Percentiles rank a stretch among this genome's conserved stretches.
Evolutionary conservation across 1,284 basidiomycete species (phyloP).

Genomic region (Marasmius tenuissimus): DNA sequence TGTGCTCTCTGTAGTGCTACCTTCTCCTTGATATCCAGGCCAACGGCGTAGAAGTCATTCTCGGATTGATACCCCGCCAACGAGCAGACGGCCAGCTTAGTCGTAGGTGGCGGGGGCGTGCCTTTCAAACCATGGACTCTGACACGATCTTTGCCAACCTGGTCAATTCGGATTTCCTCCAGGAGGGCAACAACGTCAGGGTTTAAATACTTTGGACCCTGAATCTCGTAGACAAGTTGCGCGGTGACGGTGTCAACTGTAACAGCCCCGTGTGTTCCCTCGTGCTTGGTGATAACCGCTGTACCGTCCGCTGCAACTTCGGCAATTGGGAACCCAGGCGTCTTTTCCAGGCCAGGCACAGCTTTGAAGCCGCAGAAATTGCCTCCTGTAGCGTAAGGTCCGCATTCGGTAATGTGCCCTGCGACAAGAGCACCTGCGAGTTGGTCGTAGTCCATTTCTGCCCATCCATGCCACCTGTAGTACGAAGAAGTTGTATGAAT

Average conservation of each 20-base stretch:
- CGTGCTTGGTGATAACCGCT: slow-evolving; percentile 19
- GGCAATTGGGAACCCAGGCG: slow-evolving; percentile 20
- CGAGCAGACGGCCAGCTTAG: slow-evolving; percentile 21
- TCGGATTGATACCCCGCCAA: slow-evolving; percentile 22
- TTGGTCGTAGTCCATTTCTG: slow-evolving; percentile 18
- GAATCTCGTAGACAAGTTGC: slow-evolving; percentile 24
- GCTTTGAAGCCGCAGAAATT: slow-evolving; percentile 21
- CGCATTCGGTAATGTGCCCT: slow-evolving; percentile 24
- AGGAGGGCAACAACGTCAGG: slow-evolving; percentile 18
- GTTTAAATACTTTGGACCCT: slow-evolving; percentile 23
- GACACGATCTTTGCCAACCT: slow-evolving; percentile 18
- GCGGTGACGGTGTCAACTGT: slow-evolving; percentile 20
- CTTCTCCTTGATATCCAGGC: slow-evolving; percentile 19
- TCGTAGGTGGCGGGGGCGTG: slow-evolving; percentile 20
- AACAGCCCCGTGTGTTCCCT: slow-evolving; percentile 17
- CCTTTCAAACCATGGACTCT: slow-evolving; percentile 15
- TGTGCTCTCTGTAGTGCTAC: slow-evolving; percentile 15
- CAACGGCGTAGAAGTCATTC: slow-evolving; percentile 17
- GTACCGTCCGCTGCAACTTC: slow-evolving; percentile 19
- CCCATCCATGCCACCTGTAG: slow-evolving; percentile 22
- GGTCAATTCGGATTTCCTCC: slow-evolving; percentile 7
- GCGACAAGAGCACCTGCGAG: slow-evolving; percentile 21
- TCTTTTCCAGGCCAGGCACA: slow-evolving; percentile 16
- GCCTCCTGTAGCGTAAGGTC: slow-evolving; percentile 21
- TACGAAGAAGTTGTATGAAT: not conserved